These are phyloP conservation scores for Lathyrus tuberosus DNA, from an alignment of 306 rosid species.

Conservation along the genomic window DNA sequence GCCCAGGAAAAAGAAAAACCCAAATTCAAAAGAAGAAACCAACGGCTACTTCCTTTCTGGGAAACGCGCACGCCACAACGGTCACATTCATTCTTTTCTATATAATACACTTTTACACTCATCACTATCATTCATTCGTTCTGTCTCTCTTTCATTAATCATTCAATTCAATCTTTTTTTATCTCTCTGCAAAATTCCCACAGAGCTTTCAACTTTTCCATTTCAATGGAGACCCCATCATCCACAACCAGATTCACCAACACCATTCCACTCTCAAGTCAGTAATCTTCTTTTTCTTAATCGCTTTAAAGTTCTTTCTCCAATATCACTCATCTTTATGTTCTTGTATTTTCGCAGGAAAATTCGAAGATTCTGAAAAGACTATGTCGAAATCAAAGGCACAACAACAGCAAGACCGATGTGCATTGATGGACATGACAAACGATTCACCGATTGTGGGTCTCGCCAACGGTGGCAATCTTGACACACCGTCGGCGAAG, in stretches of 20 bases:
- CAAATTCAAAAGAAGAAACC: slow-evolving; percentile 13
- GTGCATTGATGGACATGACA: slow-evolving; percentile 72
- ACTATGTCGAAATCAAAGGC: slow-evolving; percentile 53
- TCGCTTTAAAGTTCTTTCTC: neutral
- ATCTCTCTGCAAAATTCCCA: neutral
- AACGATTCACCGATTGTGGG: slow-evolving; percentile 94
- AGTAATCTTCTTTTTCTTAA: slow-evolving; percentile 27
- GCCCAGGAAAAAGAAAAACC: slow-evolving; percentile 15
- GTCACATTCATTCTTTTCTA: slow-evolving; percentile 50
- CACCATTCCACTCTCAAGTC: slow-evolving; percentile 61
- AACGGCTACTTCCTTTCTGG: slow-evolving; percentile 69
- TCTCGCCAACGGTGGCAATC: slow-evolving; percentile 52
- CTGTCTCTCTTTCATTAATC: neutral
- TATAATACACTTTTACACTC: slow-evolving; percentile 30
- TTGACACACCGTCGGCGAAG: slow-evolving; percentile 61
- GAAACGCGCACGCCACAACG: slow-evolving; percentile 64
- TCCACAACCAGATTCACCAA: slow-evolving; percentile 57
- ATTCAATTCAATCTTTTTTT: neutral
- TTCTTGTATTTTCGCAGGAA: slow-evolving; percentile 45
- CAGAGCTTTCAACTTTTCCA: slow-evolving; percentile 33
- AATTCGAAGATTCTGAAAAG: slow-evolving; percentile 63
- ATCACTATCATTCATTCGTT: neutral
- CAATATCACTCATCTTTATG: neutral
- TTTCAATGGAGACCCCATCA: slow-evolving; percentile 88
- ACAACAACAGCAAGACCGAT: slow-evolving; percentile 60